Conservation (phyloP, 192 early-diverging fungal species). For the Geosiphon pyriformis region DNA sequence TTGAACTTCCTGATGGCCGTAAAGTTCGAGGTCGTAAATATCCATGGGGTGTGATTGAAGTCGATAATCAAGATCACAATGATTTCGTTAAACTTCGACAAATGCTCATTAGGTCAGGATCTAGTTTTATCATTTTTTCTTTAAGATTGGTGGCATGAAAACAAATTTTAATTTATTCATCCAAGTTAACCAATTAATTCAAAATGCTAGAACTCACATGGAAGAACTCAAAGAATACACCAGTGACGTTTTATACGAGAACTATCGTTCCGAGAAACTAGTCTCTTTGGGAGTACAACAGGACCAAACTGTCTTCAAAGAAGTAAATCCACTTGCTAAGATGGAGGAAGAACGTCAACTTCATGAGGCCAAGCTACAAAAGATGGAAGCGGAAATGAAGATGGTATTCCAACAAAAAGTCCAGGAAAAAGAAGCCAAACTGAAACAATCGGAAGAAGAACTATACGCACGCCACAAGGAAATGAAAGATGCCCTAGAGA, state of each 20-base stretch:
- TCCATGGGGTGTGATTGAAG: conserved; percentile 94
- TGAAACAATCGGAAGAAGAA: conserved; percentile 96
- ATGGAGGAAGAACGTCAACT: conserved; percentile 87
- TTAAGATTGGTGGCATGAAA: neutral
- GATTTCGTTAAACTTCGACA: conserved; percentile 95
- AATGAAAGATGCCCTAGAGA: conserved; percentile 97
- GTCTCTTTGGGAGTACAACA: conserved; percentile 78
- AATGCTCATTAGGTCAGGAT: conserved; percentile 63
- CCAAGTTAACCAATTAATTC: conserved; percentile 5
- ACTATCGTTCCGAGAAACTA: conserved; percentile 93
- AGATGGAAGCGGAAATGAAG: conserved; percentile 99
- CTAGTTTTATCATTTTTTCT: neutral
- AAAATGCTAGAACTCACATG: conserved; percentile 75
- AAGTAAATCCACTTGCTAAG: conserved; percentile 70
- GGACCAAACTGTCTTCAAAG: conserved; percentile 72
- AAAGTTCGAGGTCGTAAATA: conserved; percentile 84
- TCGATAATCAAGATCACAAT: conserved; percentile 94
- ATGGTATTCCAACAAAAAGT: conserved; percentile 98
- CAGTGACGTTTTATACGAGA: conserved; percentile 86
- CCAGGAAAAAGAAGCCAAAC: conserved; percentile 95
- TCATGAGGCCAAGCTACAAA: conserved; percentile 92
- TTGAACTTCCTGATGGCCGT: conserved; percentile 77
- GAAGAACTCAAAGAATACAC: conserved; percentile 97
- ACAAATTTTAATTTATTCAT: too few species aligned
- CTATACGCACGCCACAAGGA: conserved; percentile 95